These are phyloP conservation scores for Amphicarpaea edgeworthii DNA, from an alignment of 306 rosid species.

Conservation along the genomic window DNA sequence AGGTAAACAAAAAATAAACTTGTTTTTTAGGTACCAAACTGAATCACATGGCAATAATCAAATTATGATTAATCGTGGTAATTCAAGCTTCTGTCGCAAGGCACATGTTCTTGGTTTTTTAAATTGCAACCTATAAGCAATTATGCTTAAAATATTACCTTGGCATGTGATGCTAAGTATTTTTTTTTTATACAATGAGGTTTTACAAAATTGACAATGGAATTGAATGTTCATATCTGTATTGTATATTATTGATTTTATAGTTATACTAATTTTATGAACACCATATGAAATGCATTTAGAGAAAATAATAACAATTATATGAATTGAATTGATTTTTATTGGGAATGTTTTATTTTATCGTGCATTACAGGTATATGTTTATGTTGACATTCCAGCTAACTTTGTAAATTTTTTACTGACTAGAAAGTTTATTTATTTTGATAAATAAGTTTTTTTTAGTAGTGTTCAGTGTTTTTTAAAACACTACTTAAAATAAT, in stretches of 20 bases:
- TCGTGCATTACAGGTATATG: too few relatives aligned
- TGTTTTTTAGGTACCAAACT: not conserved
- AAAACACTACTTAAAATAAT: too few relatives aligned
- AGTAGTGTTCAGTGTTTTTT: too few relatives aligned
- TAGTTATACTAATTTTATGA: not conserved
- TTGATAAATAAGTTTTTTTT: too few relatives aligned
- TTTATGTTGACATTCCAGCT: too few relatives aligned
- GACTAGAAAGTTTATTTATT: too few relatives aligned
- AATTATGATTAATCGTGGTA: constrained; percentile 30
- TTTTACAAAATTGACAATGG: not conserved
- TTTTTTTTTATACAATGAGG: not conserved
- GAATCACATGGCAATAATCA: constrained; percentile 2
- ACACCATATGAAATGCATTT: not conserved
- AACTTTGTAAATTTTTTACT: too few relatives aligned
- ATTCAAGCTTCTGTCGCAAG: constrained; percentile 31
- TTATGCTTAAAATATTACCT: constrained; percentile 26
- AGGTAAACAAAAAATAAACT: not conserved
- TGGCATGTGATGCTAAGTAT: constrained; percentile 31
- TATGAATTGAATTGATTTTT: not conserved
- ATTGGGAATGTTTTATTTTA: not conserved
- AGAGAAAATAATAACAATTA: not conserved
- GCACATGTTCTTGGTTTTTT: constrained; percentile 38
- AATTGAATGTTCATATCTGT: not conserved
- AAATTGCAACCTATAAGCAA: constrained; percentile 30
- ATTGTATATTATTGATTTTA: not conserved